These are phyloP conservation scores for Pseudocercospora cruenta DNA, from an alignment of 2,329 filamentous ascomycete species.

Conservation along the genomic window DNA sequence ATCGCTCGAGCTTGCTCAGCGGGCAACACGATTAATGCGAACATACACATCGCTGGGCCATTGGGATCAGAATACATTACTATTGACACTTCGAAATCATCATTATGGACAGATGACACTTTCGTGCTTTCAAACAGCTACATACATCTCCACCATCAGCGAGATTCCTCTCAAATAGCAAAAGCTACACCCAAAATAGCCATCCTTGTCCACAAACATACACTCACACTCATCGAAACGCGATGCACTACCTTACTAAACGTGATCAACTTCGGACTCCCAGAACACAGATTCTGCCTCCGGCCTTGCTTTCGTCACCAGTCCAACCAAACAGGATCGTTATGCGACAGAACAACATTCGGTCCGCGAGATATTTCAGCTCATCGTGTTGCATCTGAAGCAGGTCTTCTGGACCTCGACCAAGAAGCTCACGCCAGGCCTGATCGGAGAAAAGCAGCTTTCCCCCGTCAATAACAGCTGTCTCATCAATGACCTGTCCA, in stretches of 20 bases:
- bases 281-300: conserved; percentile 42
- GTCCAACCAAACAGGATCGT: conserved; percentile 62
- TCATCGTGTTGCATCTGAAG: conserved; percentile 44
- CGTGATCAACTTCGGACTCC: conserved; percentile 50
- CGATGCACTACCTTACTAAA: too few species aligned
- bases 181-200: not conserved
- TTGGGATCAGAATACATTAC: not conserved
- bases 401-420: conserved; percentile 50
- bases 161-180: not conserved
- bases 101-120: too few species aligned
- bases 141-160: not conserved
- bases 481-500: conserved; percentile 57
- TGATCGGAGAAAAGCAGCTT: conserved; percentile 58
- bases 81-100: too few species aligned
- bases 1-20: not conserved
- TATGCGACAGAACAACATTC: conserved; percentile 56
- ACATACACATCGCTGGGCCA: not conserved
- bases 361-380: conserved; percentile 56
- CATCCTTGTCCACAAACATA: not conserved
- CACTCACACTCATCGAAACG: not conserved
- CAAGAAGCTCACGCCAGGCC: conserved; percentile 59
- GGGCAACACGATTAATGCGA: not conserved
- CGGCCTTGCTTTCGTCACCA: conserved; percentile 36
- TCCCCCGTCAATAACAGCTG: conserved; percentile 54
- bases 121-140: too few species aligned